A percentile compares a stretch with the other conserved stretches of the same genome.
These are phyloP conservation scores for Hibiscus syriacus DNA, from an alignment of 345 rosid species.

Conservation along the genomic window DNA sequence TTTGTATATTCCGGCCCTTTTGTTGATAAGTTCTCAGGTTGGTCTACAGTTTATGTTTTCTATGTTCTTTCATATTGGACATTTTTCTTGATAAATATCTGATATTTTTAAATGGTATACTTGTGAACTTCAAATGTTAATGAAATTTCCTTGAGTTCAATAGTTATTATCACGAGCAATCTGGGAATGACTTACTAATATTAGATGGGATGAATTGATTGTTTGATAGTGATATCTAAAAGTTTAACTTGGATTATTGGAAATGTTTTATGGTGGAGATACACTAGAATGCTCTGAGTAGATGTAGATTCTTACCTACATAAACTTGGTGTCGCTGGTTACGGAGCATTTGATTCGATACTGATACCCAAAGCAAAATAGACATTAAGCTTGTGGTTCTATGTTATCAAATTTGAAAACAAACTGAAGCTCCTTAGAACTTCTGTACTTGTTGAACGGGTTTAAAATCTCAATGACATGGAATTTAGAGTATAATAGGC, in stretches of 20 bases:
- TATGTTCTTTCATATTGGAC: background rate
- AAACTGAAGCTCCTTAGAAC: background rate
- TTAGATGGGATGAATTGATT: background rate
- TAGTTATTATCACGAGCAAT: background rate
- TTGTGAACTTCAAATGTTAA: background rate
- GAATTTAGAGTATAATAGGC: background rate
- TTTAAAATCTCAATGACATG: background rate
- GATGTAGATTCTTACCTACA: background rate
- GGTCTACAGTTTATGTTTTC: conserved; percentile 1
- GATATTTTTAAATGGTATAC: background rate
- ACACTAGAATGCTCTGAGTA: background rate
- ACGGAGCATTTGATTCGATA: background rate
- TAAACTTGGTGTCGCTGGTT: background rate
- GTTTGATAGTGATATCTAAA: background rate
- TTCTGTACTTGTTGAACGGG: background rate
- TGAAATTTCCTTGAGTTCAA: background rate
- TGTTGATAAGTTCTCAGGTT: background rate
- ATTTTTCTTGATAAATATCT: too few relatives aligned
- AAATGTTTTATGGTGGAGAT: background rate
- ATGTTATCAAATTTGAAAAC: background rate
- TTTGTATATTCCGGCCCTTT: conserved; percentile 7
- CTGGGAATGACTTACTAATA: background rate
- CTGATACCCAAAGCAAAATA: background rate
- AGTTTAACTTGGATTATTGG: background rate
- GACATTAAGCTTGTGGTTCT: background rate